A percentile compares a stretch with the other conserved stretches of the same genome.
These are phyloP conservation scores for Moniliophthora roreri DNA, from an alignment of 1,284 basidiomycete species.

Conservation along the genomic window DNA sequence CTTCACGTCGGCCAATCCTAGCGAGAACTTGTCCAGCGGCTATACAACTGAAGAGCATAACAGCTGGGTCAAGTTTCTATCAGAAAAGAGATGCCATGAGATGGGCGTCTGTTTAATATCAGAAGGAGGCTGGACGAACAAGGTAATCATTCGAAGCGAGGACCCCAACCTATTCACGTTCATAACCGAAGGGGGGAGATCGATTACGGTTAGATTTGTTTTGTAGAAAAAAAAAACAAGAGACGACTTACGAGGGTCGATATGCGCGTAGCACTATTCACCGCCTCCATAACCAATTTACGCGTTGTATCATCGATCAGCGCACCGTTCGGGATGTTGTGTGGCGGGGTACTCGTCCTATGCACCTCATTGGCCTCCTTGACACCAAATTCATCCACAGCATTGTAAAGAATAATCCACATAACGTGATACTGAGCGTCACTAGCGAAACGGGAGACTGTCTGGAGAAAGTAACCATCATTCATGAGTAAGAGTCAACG, in stretches of 20 bases:
- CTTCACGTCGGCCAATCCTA: slow-evolving; percentile 78
- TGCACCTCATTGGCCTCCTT: slow-evolving; percentile 60
- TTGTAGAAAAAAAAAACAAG: slow-evolving; percentile 1
- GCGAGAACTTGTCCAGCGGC: slow-evolving; percentile 84
- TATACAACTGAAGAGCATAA: slow-evolving; percentile 83
- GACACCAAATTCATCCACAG: slow-evolving; percentile 82
- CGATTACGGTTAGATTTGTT: not conserved
- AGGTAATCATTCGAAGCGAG: slow-evolving; percentile 83
- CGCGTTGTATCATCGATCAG: slow-evolving; percentile 67
- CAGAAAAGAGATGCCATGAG: slow-evolving; percentile 6
- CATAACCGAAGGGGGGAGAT: slow-evolving; percentile 7
- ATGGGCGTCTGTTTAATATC: slow-evolving; percentile 12
- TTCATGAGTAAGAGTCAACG: slow-evolving; percentile 9
- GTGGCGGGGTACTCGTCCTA: slow-evolving; percentile 35
- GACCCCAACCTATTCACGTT: slow-evolving; percentile 61
- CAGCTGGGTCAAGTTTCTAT: slow-evolving; percentile 76
- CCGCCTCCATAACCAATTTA: slow-evolving; percentile 75
- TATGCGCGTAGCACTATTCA: slow-evolving; percentile 84
- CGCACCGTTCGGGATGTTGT: slow-evolving; percentile 33
- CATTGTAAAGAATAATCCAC: slow-evolving; percentile 81
- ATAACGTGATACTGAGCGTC: slow-evolving; percentile 90
- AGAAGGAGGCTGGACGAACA: slow-evolving; percentile 37
- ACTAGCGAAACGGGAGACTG: slow-evolving; percentile 63
- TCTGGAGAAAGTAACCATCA: slow-evolving; percentile 25
- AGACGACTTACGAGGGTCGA: slow-evolving; percentile 67